Evolutionary conservation across 331 rosid species (phyloP), one percentile per base, ranked within the genome.

Genomic region (Phaseolus coccineus): DNA sequence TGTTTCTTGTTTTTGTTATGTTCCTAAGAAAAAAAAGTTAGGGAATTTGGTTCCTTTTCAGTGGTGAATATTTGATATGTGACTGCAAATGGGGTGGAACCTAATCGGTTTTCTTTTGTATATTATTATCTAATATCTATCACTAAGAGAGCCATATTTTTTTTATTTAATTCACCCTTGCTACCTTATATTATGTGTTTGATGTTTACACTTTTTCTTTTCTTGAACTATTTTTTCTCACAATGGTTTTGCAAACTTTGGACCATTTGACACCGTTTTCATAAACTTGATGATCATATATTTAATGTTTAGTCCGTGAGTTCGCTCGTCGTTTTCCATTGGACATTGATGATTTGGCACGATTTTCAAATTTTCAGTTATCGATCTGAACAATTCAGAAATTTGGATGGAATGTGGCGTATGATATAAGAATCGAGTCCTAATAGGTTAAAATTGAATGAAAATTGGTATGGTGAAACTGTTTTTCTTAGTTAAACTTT

Each of bases 11-110:
- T 69, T 82, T 71, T 72, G 30, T 65, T 77, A 16, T 27, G 65
- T 75, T 68, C 46, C 30, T 39, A 40, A 65, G 44, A 30, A 12
- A 35, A 51, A n/a, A 79, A 74, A 44, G 78, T 67, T 77, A 79
- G 86, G 86, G 90, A 86, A 90, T 90, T 57, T 42, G 97, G 79
- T 89, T 87, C 94, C 84, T 63, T 83, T 64, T 77, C 31, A 77
- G 87, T 89, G 95, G 86, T 76, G 87, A 85, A 78, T 83, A 77
- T 76, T 65, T 67, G 51, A 63, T 80, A 8, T 86, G 71, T 78
- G 84, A 74, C 82, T 69, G 67, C 72, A 70, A 33, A 62, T 22
- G 82, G 72, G 75, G 73, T 71, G 48, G 90, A 84, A 80, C 82
- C 79, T 87, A 31, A 84, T 80, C 83, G 56, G 19, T 78, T 69